phyloP scores from a whole-genome alignment of 2,329 filamentous ascomycete species.

The Arthrinium puccinioides region DNA sequence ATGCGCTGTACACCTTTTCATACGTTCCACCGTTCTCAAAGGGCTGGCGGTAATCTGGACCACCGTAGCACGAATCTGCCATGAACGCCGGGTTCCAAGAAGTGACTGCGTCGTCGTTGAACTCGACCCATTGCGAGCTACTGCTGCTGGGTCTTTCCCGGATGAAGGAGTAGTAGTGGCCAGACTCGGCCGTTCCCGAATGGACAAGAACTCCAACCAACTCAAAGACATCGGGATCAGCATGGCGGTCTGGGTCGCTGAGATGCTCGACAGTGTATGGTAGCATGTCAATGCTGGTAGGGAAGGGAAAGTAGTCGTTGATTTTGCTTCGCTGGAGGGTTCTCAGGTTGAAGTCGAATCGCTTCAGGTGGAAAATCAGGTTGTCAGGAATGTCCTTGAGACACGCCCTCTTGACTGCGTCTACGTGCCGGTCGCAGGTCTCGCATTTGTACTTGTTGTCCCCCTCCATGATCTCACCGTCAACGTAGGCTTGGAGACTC shows the following conservation, averaged over 20 bases:
- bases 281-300: constrained; percentile 73
- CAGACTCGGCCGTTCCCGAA: constrained; percentile 84
- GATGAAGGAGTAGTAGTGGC: constrained; percentile 96
- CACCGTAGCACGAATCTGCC: constrained; percentile 74
- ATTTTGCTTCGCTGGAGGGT: constrained; percentile 83
- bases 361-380: constrained; percentile 89
- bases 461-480: constrained; percentile 94
- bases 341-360: constrained; percentile 74
- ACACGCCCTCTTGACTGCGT: constrained; percentile 89
- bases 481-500: constrained; percentile 89
- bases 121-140: constrained; percentile 68
- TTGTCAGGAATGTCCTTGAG: constrained; percentile 90
- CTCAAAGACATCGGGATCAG: constrained; percentile 73
- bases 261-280: constrained; percentile 86
- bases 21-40: constrained; percentile 41
- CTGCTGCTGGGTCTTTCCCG: constrained; percentile 61
- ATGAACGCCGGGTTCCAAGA: constrained; percentile 69
- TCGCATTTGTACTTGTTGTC: constrained; percentile 99
- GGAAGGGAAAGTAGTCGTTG: constrained; percentile 91
- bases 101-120: constrained; percentile 83
- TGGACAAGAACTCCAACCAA: constrained; percentile 94
- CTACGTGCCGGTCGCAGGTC: constrained; percentile 78
- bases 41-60: constrained; percentile 46
- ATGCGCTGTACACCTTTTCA: constrained; percentile 77
- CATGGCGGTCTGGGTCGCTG: constrained; percentile 49